These are phyloP conservation scores for Chenopodium album DNA, from an alignment of 148 eudicot species.

Conservation along the genomic window DNA sequence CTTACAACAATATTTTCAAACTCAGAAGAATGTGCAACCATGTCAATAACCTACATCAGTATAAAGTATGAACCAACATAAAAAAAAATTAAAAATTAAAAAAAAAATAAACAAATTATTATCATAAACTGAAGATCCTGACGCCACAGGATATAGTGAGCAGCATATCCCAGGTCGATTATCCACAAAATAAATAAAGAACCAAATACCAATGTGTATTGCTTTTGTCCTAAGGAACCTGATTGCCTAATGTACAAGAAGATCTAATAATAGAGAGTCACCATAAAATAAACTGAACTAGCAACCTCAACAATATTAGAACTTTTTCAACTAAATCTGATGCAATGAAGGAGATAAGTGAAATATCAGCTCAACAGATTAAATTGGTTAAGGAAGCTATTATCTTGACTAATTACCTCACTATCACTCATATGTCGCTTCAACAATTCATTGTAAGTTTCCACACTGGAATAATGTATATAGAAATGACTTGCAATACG, in stretches of 20 bases:
- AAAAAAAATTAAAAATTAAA: background rate
- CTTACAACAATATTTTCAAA: slow-evolving; percentile 95
- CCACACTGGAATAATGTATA: slow-evolving; percentile 97
- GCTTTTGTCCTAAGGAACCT: background rate
- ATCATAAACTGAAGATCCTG: background rate
- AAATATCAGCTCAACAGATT: background rate
- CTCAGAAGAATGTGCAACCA: slow-evolving; percentile 99
- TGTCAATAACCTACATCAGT: slow-evolving; percentile 70
- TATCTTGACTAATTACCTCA: slow-evolving; percentile 52
- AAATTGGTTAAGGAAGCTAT: background rate
- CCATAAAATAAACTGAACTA: no score
- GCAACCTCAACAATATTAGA: background rate
- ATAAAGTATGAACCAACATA: slow-evolving; percentile 10
- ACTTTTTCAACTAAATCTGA: background rate
- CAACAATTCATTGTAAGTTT: slow-evolving; percentile 96
- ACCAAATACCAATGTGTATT: background rate
- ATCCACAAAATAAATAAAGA: background rate
- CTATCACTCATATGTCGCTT: slow-evolving; percentile 95
- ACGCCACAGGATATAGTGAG: slow-evolving; percentile 6
- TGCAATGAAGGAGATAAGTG: background rate
- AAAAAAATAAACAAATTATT: background rate
- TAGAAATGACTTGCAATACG: slow-evolving; percentile 99
- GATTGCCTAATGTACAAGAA: background rate
- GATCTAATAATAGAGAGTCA: background rate
- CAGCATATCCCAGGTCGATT: background rate